phyloP scores from a whole-genome alignment of 2,329 filamentous ascomycete genomes.

The Kalmusia sp. region DNA sequence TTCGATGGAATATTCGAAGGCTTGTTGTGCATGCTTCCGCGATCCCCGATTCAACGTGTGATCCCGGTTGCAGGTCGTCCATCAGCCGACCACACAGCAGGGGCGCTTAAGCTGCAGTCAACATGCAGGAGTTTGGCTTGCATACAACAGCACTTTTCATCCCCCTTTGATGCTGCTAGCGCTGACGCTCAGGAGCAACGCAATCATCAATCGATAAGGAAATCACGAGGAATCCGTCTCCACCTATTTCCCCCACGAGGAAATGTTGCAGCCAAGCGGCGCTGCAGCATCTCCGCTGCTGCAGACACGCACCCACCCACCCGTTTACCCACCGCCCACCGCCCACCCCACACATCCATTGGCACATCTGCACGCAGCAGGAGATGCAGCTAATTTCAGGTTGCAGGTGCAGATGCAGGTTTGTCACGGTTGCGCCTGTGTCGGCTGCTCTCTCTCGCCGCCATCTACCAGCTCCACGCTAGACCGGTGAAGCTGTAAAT shows the following conservation, averaged over 20 bases:
- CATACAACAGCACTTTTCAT: neutral
- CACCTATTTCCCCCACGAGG: neutral
- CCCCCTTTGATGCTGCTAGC: neutral
- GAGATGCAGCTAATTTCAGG: neutral
- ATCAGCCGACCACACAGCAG: neutral
- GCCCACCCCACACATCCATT: no score
- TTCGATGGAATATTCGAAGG: neutral
- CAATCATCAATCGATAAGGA: neutral
- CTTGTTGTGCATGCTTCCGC: neutral
- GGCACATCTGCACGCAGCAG: neutral
- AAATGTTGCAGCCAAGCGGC: no score
- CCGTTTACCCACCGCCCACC: no score
- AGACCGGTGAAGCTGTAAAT: constrained; percentile 3
- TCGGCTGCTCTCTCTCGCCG: neutral
- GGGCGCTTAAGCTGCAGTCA: no score
- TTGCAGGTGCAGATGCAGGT: neutral
- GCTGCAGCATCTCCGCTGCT: no score
- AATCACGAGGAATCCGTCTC: neutral
- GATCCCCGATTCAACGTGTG: neutral
- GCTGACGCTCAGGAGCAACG: neutral
- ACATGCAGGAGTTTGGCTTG: neutral
- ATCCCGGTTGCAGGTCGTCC: neutral
- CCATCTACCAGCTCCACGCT: neutral
- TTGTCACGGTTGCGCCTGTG: neutral
- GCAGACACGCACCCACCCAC: neutral